Conservation (phyloP, 106 monocot genomes). For the Agapanthus africanus region DNA sequence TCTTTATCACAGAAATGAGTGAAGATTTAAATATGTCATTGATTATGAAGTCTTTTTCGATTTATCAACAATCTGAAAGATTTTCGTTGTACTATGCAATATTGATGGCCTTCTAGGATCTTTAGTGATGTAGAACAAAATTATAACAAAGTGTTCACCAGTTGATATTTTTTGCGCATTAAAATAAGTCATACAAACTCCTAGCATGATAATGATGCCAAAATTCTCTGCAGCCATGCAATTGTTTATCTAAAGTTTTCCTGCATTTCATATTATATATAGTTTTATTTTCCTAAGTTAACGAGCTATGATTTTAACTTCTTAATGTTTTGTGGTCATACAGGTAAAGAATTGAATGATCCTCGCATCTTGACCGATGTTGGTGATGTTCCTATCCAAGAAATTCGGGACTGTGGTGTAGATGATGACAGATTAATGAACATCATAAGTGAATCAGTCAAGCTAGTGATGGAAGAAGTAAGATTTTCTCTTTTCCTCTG, state of each 20-base stretch:
- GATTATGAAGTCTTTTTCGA: not conserved
- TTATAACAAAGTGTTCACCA: not conserved
- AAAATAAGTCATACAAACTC: not conserved
- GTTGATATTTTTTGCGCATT: not conserved
- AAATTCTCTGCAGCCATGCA: not conserved
- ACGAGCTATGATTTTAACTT: slow-evolving; percentile 2
- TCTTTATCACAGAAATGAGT: not conserved
- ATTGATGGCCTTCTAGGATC: not conserved
- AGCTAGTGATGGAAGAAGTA: slow-evolving; percentile 98
- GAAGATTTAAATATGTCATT: not conserved
- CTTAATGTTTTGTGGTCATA: not conserved
- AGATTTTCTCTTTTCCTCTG: slow-evolving; percentile 8
- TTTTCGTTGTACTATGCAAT: not conserved
- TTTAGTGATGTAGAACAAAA: not conserved
- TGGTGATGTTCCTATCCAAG: slow-evolving; percentile 97
- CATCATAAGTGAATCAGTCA: slow-evolving; percentile 83
- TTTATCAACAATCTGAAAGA: not conserved
- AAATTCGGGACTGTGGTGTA: slow-evolving; percentile 84
- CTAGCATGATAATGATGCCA: not conserved
- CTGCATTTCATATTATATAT: not conserved
- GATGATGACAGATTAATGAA: slow-evolving; percentile 89
- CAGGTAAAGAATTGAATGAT: slow-evolving; percentile 94
- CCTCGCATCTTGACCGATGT: slow-evolving; percentile 96
- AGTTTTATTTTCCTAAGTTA: too few species aligned
- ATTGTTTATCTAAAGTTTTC: not conserved